Conservation (phyloP, 1,139 yeast genomes). For the Yamadazyma diospyri region DNA sequence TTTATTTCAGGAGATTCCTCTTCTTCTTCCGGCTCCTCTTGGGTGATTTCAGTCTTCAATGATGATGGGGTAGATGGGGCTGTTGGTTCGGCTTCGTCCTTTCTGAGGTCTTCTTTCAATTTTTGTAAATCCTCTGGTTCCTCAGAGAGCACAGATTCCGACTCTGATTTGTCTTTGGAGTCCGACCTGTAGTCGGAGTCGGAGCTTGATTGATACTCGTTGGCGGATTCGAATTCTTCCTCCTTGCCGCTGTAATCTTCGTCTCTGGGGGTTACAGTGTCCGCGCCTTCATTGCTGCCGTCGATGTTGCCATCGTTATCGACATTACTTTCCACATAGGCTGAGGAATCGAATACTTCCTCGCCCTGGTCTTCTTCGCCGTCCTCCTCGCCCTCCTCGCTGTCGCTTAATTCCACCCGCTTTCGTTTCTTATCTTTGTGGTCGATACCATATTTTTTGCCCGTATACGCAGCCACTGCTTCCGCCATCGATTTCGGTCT, state of each 20-base stretch:
- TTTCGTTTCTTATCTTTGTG: conserved; percentile 30
- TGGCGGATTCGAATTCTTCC: conserved; percentile 15
- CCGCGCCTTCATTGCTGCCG: conserved; percentile 16
- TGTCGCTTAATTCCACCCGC: conserved; percentile 18
- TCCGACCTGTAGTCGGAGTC: conserved; percentile 15
- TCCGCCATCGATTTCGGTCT: conserved; percentile 57
- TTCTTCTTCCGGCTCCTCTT: conserved; percentile 5
- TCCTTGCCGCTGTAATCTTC: conserved; percentile 14
- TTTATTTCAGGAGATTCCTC: conserved; percentile 22
- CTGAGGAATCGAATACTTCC: conserved; percentile 7
- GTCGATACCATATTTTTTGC: conserved; percentile 44
- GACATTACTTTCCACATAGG: conserved; percentile 5
- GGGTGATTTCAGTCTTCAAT: not conserved
- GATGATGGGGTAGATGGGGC: conserved; percentile 4
- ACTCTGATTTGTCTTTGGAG: conserved; percentile 9
- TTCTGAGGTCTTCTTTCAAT: conserved; percentile 32
- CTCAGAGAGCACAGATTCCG: conserved; percentile 11
- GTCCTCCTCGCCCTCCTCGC: conserved; percentile 25
- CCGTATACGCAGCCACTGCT: conserved; percentile 59
- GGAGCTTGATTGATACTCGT: conserved; percentile 12
- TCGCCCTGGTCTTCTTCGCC: conserved; percentile 1
- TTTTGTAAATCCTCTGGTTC: conserved; percentile 30
- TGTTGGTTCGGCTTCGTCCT: conserved; percentile 24
- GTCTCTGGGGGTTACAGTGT: too few relatives aligned
- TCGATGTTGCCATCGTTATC: conserved; percentile 13